Evolutionary conservation across 2,329 filamentous ascomycete species (phyloP), one percentile per base, ranked within the genome.

Genomic region (Fonsecaea pugnacius): DNA sequence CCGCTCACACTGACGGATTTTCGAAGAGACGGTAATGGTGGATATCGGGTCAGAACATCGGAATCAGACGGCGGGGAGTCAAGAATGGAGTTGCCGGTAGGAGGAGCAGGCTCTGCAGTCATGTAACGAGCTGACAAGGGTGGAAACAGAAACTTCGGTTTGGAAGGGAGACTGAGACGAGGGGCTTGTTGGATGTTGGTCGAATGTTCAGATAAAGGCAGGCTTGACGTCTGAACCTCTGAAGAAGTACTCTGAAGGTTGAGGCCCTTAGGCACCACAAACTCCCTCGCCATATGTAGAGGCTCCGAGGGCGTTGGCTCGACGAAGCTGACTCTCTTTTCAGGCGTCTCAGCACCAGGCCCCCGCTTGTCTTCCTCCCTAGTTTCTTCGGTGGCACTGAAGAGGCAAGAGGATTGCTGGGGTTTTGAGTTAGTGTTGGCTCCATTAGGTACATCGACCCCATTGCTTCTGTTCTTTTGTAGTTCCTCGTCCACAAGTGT

Each of bases 11-110:
- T 70, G 18, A 62, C 63, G 10, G 68, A 64, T 40, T 70, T 65
- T 36, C 67, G 58, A 16, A 70, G 48, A 18, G 73, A 72, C 27
- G 73, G 60, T 43, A 78, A 70, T 4, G 76, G 77, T 2, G 76
- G 76, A 64, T 76, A 77, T 30, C 71, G 75, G 53, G 73, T 70
- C 24, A 72, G 67, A 63, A 75, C 74, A 56, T 75, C 72, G 35
- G 72, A 52, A 24, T 75, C 74, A 30, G 72, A 70, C 58, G 70
- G 71, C n/a, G 72, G 68, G 46, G 72, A 66, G 63, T 78, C 75
- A 57, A 75, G 70, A 21, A 77, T 69, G 5, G 71, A 68, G 33
- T 58, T 48, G 33, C 16, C 48, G 7, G 18, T 12, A 40, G 38
- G 18, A 43, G 52, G 4, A 43, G 10, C 9, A 8, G 8, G 43